These are phyloP conservation scores for Citeromyces nyonsensis DNA, from an alignment of 805 yeast species.

Conservation along the genomic window DNA sequence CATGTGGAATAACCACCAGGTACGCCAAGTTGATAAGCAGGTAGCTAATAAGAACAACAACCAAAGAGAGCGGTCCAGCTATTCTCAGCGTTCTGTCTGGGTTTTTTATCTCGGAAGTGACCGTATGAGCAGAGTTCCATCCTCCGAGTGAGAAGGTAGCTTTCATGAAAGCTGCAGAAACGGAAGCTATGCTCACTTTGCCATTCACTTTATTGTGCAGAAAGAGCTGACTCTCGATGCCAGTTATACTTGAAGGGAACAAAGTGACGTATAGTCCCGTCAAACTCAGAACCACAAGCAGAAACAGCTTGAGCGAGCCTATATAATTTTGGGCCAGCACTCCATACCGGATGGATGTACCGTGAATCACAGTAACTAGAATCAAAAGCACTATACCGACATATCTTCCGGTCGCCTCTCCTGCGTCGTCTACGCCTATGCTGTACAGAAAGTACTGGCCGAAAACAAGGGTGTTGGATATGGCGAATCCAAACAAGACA, in stretches of 20 bases:
- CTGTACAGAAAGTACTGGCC: slow-evolving; percentile 35
- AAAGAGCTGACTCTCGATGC: slow-evolving; percentile 26
- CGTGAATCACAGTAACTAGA: slow-evolving; percentile 27
- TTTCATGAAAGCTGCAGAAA: slow-evolving; percentile 33
- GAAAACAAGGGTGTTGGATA: slow-evolving; percentile 34
- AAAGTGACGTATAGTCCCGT: slow-evolving; percentile 44
- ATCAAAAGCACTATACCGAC: slow-evolving; percentile 24
- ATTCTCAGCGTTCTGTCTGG: slow-evolving; percentile 31
- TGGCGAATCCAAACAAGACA: slow-evolving; percentile 31
- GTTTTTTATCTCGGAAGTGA: slow-evolving; percentile 35
- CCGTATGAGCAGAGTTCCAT: slow-evolving; percentile 40
- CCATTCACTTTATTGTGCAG: slow-evolving; percentile 7
- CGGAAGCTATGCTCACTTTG: slow-evolving; percentile 20
- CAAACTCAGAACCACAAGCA: slow-evolving; percentile 35
- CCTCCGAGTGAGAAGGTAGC: slow-evolving; percentile 37
- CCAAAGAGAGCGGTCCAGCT: slow-evolving; percentile 36
- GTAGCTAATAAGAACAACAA: slow-evolving; percentile 25
- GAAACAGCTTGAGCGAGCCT: slow-evolving; percentile 42
- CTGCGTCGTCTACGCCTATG: slow-evolving; percentile 21
- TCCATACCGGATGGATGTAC: slow-evolving; percentile 44
- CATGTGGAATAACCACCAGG: slow-evolving; percentile 30
- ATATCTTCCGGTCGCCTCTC: slow-evolving; percentile 20
- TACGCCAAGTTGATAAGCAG: slow-evolving; percentile 32
- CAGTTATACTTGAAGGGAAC: slow-evolving; percentile 26
- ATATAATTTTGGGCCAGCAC: slow-evolving; percentile 43